A percentile compares a stretch with the other conserved stretches of the same genome.
Evolutionary conservation across 345 rosid species (phyloP).

Genomic region (Luvunga scandens): DNA sequence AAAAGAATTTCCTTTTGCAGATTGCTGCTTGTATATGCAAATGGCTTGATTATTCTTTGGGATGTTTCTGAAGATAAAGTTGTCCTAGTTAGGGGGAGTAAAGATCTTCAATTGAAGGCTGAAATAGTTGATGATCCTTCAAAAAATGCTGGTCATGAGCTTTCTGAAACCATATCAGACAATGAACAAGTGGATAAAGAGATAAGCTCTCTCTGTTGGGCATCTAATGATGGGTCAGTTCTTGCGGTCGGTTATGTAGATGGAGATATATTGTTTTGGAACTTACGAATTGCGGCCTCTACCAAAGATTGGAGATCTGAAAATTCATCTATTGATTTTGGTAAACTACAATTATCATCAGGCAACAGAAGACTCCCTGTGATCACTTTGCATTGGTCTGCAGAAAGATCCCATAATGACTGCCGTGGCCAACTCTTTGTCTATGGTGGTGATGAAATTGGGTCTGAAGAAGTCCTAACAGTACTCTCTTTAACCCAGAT

Average conservation of each 20-base stretch:
- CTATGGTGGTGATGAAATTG: constrained; percentile 84
- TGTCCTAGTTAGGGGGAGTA: constrained; percentile 57
- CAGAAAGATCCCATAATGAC: constrained; percentile 40
- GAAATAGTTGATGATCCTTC: constrained; percentile 33
- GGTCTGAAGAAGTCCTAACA: constrained; percentile 80
- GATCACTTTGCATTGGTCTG: constrained; percentile 67
- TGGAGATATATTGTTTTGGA: constrained; percentile 87
- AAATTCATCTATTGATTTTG: constrained; percentile 45
- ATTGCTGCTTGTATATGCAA: constrained; percentile 68
- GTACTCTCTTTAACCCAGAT: constrained; percentile 37
- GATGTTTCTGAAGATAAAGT: constrained; percentile 68
- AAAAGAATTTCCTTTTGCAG: constrained; percentile 44
- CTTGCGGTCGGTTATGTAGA: constrained; percentile 88
- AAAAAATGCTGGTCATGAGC: constrained; percentile 30
- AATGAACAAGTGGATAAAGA: constrained; percentile 59
- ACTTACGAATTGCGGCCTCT: constrained; percentile 35
- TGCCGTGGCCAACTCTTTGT: constrained; percentile 66
- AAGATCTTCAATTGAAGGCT: constrained; percentile 61
- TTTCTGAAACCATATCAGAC: constrained; percentile 27
- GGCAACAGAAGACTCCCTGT: constrained; percentile 76
- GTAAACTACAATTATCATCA: constrained; percentile 70
- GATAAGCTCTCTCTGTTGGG: constrained; percentile 89
- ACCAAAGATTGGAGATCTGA: constrained; percentile 35
- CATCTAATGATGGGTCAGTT: constrained; percentile 72
- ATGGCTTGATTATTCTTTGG: constrained; percentile 82